Base-by-base conservation (phyloP, 208 protist species). In the Zelonia costaricensis region DNA sequence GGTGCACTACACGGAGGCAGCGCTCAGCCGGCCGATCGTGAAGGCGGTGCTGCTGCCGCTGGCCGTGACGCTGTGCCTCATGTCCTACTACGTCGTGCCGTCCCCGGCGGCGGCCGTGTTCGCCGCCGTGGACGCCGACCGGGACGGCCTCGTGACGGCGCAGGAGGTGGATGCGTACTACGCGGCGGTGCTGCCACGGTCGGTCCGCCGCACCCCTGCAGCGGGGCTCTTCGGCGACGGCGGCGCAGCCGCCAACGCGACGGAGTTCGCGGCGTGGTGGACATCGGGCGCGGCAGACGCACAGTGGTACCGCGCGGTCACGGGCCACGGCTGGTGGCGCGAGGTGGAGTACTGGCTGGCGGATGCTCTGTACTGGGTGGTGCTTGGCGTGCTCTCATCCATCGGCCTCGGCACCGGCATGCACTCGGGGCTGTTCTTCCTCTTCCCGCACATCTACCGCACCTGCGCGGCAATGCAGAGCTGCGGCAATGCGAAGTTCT, bases 361-460 rank as follows among this genome's bases (percentile, higher is more conserved):
- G 7, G 88, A 90, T 73, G 88, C 73, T 3, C 20, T 93, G n/a
- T 96, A 87, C 64, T 98, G 93, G 91, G 58, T 98, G 12, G 69
- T 84, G 16, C 80, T 98, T 4, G 95, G 95, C 33, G 76, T 97
- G 31, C 76, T 97, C 15, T 97, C 90, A 33, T 98, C 93, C 36
- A 67, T 96, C 60, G 92, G 92, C n/a, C 73, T 96, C 48, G 96
- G 96, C 38, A 97, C 93, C 22, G 96, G 96, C 31, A 88, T 98
- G 76, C 97, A 98, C 74, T 98, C 95, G 4, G 97, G 97, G 22
- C 62, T 98, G 27, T 67, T 98, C 35, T 98, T 98, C 58, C 79
- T 98, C 3, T 97, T 97, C 68, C 97, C 97, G 10, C 88, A 97
- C 76, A 98, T 98, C 70, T 97, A 94, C 54, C 81, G 88, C 46